A percentile compares a stretch with the other conserved stretches of the same genome.
phyloP scores from a whole-genome alignment of 257 asterid genomes.

The Gentiana straminea region DNA sequence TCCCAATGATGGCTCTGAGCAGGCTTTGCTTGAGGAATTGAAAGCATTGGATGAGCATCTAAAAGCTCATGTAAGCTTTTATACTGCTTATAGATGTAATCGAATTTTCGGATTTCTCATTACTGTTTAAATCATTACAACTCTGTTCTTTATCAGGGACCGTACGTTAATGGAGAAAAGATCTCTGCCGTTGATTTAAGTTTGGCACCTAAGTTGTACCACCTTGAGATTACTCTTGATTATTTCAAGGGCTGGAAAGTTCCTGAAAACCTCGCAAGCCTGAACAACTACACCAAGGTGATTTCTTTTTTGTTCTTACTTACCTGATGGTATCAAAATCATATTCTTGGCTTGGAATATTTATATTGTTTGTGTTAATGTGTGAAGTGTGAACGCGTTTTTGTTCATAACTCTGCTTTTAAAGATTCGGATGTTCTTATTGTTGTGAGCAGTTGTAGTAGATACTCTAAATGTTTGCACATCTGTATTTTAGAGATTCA shows the following conservation, averaged over 20 bases:
- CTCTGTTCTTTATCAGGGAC: constrained; percentile 34
- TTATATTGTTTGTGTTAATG: no score
- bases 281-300: constrained; percentile 60
- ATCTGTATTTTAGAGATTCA: no score
- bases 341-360: no score
- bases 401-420: no score
- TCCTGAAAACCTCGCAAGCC: constrained; percentile 48
- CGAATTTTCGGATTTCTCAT: background rate
- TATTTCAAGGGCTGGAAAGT: constrained; percentile 67
- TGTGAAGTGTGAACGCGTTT: no score
- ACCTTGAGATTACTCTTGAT: constrained; percentile 55
- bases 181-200: constrained; percentile 59
- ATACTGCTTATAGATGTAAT: background rate
- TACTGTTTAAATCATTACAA: background rate
- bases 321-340: no score
- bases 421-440: no score
- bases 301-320: background rate
- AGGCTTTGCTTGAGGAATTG: constrained; percentile 52
- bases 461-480: no score
- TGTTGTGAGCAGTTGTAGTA: no score
- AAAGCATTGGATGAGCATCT: constrained; percentile 70
- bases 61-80: constrained; percentile 41
- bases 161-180: constrained; percentile 50
- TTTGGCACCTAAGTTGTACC: constrained; percentile 70
- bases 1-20: constrained; percentile 56